A percentile compares a stretch with the other conserved stretches of the same genome.
phyloP scores from a whole-genome alignment of 164 flowering plant genomes.

The Protea cynaroides region DNA sequence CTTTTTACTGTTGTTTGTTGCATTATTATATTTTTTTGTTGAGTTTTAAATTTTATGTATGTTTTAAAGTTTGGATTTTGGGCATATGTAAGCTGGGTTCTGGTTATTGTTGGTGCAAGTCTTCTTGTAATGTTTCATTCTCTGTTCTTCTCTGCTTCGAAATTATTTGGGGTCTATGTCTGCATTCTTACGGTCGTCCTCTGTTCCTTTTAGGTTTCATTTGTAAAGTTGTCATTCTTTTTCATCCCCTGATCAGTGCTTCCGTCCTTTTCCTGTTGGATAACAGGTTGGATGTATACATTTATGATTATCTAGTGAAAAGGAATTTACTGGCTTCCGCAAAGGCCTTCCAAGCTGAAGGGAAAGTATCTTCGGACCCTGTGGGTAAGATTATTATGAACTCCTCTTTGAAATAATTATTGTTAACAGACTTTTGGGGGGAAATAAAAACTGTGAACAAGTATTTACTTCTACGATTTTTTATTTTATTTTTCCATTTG shows the following conservation, averaged over 20 bases:
- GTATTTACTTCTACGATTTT: too few species aligned
- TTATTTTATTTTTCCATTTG: neutral
- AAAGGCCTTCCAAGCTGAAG: slow-evolving; percentile 69
- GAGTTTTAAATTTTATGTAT: neutral
- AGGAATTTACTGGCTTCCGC: slow-evolving; percentile 62
- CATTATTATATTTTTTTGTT: neutral
- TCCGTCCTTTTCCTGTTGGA: slow-evolving; percentile 5
- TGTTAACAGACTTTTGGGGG: neutral
- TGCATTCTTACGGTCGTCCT: neutral
- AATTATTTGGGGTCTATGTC: too few species aligned
- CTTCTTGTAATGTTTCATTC: too few species aligned
- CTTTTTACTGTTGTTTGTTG: neutral
- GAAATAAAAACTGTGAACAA: too few species aligned
- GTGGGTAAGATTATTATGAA: slow-evolving; percentile 44
- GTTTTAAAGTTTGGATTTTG: neutral
- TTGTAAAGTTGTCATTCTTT: neutral
- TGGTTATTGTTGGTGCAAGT: too few species aligned
- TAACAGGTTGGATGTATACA: slow-evolving; percentile 74
- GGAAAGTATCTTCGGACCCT: slow-evolving; percentile 60
- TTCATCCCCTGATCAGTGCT: neutral
- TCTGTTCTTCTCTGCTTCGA: neutral
- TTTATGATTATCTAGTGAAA: slow-evolving; percentile 70
- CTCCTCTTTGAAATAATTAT: neutral
- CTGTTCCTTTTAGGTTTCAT: neutral
- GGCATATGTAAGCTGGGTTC: neutral